Conservation (phyloP, 805 yeast species). For the Peterozyma xylosa region DNA sequence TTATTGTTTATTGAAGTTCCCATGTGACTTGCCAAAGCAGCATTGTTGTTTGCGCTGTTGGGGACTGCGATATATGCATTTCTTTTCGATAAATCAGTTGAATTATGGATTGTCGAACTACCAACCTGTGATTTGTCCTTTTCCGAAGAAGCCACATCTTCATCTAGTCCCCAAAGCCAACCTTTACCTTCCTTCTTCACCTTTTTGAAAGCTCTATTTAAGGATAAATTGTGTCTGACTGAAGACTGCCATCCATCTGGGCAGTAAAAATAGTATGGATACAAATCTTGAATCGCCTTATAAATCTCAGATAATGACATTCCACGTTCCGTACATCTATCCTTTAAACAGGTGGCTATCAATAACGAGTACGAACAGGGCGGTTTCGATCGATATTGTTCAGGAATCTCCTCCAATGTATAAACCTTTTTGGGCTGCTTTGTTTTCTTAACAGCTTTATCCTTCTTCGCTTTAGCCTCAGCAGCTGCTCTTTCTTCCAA, state of each 20-base stretch:
- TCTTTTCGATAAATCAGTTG: background rate
- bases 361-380: slow-evolving; percentile 71
- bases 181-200: slow-evolving; percentile 86
- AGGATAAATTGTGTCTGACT: slow-evolving; percentile 81
- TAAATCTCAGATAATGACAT: slow-evolving; percentile 81
- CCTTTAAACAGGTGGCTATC: slow-evolving; percentile 70
- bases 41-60: slow-evolving; percentile 17
- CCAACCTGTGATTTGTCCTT: slow-evolving; percentile 68
- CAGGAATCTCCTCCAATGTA: slow-evolving; percentile 80
- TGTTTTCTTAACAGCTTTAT: slow-evolving; percentile 35
- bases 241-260: slow-evolving; percentile 98
- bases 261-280: slow-evolving; percentile 88
- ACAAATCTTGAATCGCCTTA: slow-evolving; percentile 76
- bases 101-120: background rate
- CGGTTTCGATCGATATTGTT: slow-evolving; percentile 80
- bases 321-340: slow-evolving; percentile 60
- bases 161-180: slow-evolving; percentile 92
- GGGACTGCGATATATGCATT: background rate
- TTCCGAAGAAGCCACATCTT: slow-evolving; percentile 64
- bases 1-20: slow-evolving; percentile 8
- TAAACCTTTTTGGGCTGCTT: slow-evolving; percentile 60
- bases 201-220: slow-evolving; percentile 78
- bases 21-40: slow-evolving; percentile 11
- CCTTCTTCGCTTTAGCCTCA: slow-evolving; percentile 7
- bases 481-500: background rate